Evolutionary conservation across 108 stramenopile species (phyloP), one percentile per base, ranked within the genome.

Genomic region (Cyclotella kingstonii): DNA sequence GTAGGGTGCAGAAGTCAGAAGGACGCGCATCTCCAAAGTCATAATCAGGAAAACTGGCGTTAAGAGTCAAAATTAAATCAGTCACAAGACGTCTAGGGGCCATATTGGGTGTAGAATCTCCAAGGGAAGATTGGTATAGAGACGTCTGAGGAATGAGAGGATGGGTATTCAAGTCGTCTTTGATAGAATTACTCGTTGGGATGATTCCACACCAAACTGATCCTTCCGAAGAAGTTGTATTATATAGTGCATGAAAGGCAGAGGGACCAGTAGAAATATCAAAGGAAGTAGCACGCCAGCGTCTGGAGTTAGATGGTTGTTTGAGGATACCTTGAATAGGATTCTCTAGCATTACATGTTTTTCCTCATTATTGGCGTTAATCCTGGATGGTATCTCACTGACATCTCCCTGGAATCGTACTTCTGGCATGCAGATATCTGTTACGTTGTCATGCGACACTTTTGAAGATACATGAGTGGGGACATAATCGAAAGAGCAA

Each of bases 41-140:
- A 63, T 95, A 95, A 78, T 97, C 96, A 3, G 95, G 94, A 63
- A 97, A 97, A 48, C 79, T 78, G 11, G 90, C 87, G 71, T 97
- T 95, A 47, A 97, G 62, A 11, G 96, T 97, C 41, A 89, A 57
- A 48, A 97, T 95, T 7, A 97, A 63, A 70, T 97, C 95, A 11
- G 95, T 93, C 72, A 94, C 84, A 10, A 94, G 81, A 52, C 91
- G 73, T 17, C 93, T 71, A 21, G 90, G 91, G 21, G 68, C 78
- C 40, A 84, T 62, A 34, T 91, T 89, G 3, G 73, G 83, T 57
- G 35, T 44, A 52, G 34, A 29, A 19, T 73, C 55, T 54, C 75
- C 36, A 57, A 64, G 30, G 61, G 74, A 52, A 40, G 69, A 67
- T 72, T 80, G 59, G 77, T 82, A 48, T 49, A 83, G 41, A 10